Evolutionary conservation across 2,329 filamentous ascomycete species (phyloP).

Genomic region (Aspergillus tanneri): DNA sequence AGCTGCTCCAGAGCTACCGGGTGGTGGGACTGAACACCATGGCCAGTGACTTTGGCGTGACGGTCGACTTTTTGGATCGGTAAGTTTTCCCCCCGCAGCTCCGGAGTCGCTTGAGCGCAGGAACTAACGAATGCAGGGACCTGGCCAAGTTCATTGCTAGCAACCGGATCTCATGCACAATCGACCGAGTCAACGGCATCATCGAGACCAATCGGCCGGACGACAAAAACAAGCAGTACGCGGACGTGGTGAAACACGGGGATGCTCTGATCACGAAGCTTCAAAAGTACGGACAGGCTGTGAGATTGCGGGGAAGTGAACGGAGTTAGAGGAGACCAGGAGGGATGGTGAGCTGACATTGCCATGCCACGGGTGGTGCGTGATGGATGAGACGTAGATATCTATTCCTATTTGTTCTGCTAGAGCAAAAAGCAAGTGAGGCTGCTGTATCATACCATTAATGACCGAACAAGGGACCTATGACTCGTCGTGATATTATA

Average conservation of each 20-base stretch:
- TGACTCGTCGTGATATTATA: slow-evolving; percentile 1
- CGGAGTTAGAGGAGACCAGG: slow-evolving; percentile 58
- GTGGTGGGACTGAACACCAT: slow-evolving; percentile 97
- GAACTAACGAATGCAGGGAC: slow-evolving; percentile 59
- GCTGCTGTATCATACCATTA: slow-evolving; percentile 27
- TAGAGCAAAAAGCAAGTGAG: slow-evolving; percentile 24
- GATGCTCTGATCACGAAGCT: slow-evolving; percentile 98
- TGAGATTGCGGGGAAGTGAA: slow-evolving; percentile 91
- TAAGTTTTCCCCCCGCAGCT: slow-evolving; percentile 46
- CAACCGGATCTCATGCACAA: slow-evolving; percentile 91
- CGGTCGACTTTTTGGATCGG: slow-evolving; percentile 93
- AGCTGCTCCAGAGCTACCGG: slow-evolving; percentile 94
- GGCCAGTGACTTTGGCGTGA: slow-evolving; percentile 95
- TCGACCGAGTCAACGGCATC: slow-evolving; percentile 92
- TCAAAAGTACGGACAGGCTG: slow-evolving; percentile 97
- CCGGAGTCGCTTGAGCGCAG: background rate
- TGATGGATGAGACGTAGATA: slow-evolving; percentile 8
- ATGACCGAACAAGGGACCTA: slow-evolving; percentile 19
- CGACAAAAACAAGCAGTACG: slow-evolving; percentile 99
- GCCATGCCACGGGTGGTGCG: too few relatives aligned
- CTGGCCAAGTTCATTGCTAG: slow-evolving; percentile 95
- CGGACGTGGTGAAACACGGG: slow-evolving; percentile 94
- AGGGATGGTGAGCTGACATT: slow-evolving; percentile 1
- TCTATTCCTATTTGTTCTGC: slow-evolving; percentile 15
- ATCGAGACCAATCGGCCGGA: slow-evolving; percentile 98